A percentile compares a stretch with the other conserved stretches of the same genome.
These are phyloP conservation scores for Neofusicoccum sp. DNA, from an alignment of 2,329 filamentous ascomycete genomes.

Conservation along the genomic window DNA sequence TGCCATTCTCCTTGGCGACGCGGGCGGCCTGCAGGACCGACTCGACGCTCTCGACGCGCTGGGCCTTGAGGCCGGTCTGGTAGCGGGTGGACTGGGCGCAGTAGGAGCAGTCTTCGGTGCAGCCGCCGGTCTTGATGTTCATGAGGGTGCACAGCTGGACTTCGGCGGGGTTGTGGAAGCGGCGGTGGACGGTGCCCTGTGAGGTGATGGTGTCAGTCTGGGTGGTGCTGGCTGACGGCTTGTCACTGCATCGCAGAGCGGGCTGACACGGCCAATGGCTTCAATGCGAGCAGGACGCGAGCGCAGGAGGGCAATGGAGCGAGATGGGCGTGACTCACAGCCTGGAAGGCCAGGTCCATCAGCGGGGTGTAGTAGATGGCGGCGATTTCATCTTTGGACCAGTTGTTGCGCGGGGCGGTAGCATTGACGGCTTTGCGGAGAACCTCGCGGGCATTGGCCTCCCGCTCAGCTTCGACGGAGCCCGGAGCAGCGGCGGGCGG, in stretches of 20 bases:
- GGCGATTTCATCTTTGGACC: conserved; percentile 80
- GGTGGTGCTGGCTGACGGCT: neutral
- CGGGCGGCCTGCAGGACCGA: conserved; percentile 78
- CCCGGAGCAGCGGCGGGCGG: neutral
- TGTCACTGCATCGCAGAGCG: neutral
- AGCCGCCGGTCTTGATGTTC: conserved; percentile 96
- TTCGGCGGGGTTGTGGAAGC: conserved; percentile 80
- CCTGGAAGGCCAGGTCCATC: conserved; percentile 75
- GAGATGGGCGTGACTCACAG: conserved; percentile 61
- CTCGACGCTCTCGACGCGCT: conserved; percentile 77
- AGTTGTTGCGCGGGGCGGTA: conserved; percentile 66
- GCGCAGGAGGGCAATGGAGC: neutral
- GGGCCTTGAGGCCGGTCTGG: conserved; percentile 75
- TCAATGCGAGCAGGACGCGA: neutral
- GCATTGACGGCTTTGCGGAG: conserved; percentile 61
- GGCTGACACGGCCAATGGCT: conserved; percentile 1
- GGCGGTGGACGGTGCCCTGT: conserved; percentile 75
- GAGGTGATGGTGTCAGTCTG: neutral
- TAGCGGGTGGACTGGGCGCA: conserved; percentile 87
- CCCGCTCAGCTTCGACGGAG: conserved; percentile 11
- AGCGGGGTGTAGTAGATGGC: conserved; percentile 81
- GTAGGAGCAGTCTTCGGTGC: conserved; percentile 91
- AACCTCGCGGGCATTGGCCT: conserved; percentile 24
- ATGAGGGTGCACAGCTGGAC: conserved; percentile 93
- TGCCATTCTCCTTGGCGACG: conserved; percentile 78